A percentile compares a stretch with the other conserved stretches of the same genome.
Evolutionary conservation across 768 basidiomycete genomes (phyloP).

Genomic region (Xerocomus spinulosus): DNA sequence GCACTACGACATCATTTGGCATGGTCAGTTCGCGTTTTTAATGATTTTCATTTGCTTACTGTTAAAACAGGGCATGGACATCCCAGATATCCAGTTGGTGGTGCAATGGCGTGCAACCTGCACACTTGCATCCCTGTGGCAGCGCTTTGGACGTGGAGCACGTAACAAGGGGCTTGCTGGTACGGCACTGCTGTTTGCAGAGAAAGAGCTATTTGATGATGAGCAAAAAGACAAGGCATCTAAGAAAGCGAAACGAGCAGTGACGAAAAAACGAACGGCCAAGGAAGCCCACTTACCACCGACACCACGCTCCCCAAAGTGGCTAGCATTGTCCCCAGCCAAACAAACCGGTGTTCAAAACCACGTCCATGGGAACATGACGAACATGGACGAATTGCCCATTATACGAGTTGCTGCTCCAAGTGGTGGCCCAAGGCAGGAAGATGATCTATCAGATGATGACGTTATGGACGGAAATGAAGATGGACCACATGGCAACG

Average conservation of each 20-base stretch:
- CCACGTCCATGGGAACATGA: too few species aligned
- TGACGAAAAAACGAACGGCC: not conserved
- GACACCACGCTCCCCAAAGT: not conserved
- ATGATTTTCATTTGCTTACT: too few species aligned
- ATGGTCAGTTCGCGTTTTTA: too few species aligned
- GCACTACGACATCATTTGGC: not conserved
- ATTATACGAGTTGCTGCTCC: too few species aligned
- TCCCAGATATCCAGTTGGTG: not conserved
- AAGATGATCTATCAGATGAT: too few species aligned
- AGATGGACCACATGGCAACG: too few species aligned
- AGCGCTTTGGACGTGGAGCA: not conserved
- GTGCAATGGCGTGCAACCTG: not conserved
- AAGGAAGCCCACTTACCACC: not conserved
- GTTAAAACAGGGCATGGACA: not conserved
- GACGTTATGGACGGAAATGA: too few species aligned
- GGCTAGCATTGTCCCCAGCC: not conserved
- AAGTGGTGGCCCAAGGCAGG: too few species aligned
- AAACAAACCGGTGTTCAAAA: too few species aligned
- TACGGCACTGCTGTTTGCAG: not conserved
- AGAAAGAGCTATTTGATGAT: not conserved
- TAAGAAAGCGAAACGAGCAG: not conserved
- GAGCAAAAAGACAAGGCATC: not conserved
- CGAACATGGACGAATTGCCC: too few species aligned
- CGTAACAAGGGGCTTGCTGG: not conserved
- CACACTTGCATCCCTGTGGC: not conserved